Evolutionary conservation across 208 protist species (phyloP).

Genomic region (Strigomonas oncopelti): DNA sequence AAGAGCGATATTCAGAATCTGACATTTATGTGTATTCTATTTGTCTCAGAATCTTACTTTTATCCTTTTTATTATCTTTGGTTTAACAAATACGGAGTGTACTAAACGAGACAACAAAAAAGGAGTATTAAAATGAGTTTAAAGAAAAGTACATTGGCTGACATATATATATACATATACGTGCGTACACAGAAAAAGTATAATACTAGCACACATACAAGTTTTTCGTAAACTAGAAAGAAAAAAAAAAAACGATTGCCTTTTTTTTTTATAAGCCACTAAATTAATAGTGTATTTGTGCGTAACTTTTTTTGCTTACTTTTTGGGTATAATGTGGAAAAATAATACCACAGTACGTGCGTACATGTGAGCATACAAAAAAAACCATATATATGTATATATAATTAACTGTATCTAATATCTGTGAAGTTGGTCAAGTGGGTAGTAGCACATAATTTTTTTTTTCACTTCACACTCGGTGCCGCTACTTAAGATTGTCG

Average conservation of each 20-base stretch:
- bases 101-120: no score
- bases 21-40: constrained; percentile 8
- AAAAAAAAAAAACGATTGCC: background rate
- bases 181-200: background rate
- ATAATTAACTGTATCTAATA: background rate
- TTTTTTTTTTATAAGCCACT: background rate
- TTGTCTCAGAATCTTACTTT: constrained; percentile 6
- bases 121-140: no score
- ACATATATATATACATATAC: background rate
- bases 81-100: no score
- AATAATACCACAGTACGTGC: background rate
- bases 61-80: background rate
- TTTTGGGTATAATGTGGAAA: background rate
- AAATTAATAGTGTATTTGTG: background rate
- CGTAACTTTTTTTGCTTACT: background rate
- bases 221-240: background rate
- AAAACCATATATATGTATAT: background rate
- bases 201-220: background rate
- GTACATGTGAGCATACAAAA: background rate
- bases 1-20: constrained; percentile 10
- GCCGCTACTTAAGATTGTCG: constrained; percentile 20
- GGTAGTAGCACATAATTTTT: background rate
- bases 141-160: no score
- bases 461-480: background rate
- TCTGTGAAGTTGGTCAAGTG: background rate